Percentiles rank a stretch among this genome's conserved stretches.
These are phyloP conservation scores for Cercospora citrullina DNA, from an alignment of 2,329 filamentous ascomycete genomes.

Conservation along the genomic window DNA sequence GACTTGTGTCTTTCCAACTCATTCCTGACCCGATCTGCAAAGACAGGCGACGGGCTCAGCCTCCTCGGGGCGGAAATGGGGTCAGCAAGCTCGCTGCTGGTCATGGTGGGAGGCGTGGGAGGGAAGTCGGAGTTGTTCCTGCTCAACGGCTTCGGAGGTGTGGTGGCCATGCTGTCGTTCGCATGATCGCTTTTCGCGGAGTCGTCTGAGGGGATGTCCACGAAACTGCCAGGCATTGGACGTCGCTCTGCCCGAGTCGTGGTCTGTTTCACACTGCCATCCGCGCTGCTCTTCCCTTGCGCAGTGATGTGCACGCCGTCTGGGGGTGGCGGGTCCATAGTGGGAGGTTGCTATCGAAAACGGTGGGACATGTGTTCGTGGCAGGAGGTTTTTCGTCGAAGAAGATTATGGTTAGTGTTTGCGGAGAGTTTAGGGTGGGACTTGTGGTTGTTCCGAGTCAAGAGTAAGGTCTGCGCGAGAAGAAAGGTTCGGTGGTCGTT, in stretches of 20 bases:
- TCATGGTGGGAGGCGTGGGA: slow-evolving; percentile 48
- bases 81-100: slow-evolving; percentile 32
- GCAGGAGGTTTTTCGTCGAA: neutral
- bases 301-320: slow-evolving; percentile 1
- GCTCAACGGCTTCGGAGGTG: slow-evolving; percentile 15
- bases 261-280: slow-evolving; percentile 11
- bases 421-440: neutral
- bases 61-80: slow-evolving; percentile 32
- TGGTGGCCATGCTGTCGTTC: slow-evolving; percentile 21
- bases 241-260: slow-evolving; percentile 8
- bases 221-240: slow-evolving; percentile 12
- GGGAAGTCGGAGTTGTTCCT: slow-evolving; percentile 42
- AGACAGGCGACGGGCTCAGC: slow-evolving; percentile 45
- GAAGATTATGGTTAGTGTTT: neutral
- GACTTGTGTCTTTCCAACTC: slow-evolving; percentile 44
- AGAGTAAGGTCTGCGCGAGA: neutral
- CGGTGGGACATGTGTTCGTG: slow-evolving; percentile 4
- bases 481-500: neutral
- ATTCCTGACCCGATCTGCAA: slow-evolving; percentile 44
- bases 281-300: neutral
- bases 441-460: neutral
- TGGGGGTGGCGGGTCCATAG: slow-evolving; percentile 14
- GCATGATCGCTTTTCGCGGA: slow-evolving; percentile 11
- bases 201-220: slow-evolving; percentile 15
- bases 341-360: slow-evolving; percentile 6